Evolutionary conservation across 1,139 yeast species (phyloP).

Genomic region (Candida sp.): DNA sequence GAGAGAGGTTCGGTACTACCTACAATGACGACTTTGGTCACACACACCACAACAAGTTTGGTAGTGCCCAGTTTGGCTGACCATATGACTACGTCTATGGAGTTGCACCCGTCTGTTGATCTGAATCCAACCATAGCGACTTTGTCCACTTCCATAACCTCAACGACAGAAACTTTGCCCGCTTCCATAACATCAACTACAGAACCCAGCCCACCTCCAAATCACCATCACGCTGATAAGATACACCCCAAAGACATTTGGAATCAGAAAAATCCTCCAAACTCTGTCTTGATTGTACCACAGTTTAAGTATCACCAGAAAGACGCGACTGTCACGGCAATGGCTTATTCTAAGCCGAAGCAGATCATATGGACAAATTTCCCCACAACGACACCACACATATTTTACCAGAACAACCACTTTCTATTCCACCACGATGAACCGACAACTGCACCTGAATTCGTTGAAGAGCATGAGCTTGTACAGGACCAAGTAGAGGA

Average conservation of each 20-base stretch:
- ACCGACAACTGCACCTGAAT: neutral
- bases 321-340: neutral
- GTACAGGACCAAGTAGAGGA: neutral
- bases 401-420: neutral
- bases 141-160: neutral
- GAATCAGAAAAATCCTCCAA: slow-evolving; percentile 22
- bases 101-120: too few relatives aligned
- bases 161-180: neutral
- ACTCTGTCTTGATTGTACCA: slow-evolving; percentile 28
- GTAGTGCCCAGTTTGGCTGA: neutral
- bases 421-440: neutral
- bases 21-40: neutral
- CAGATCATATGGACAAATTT: slow-evolving; percentile 11
- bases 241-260: slow-evolving; percentile 22
- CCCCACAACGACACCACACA: slow-evolving; percentile 4
- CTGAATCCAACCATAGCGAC: too few relatives aligned
- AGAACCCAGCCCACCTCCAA: neutral
- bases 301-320: slow-evolving; percentile 26
- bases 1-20: neutral
- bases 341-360: slow-evolving; percentile 29
- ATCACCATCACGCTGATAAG: neutral
- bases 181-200: neutral
- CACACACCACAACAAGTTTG: neutral
- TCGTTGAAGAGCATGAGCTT: neutral
- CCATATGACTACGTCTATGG: too few relatives aligned